Base-by-base conservation (phyloP, 306 rosid species). In the Purshia tridentata region DNA sequence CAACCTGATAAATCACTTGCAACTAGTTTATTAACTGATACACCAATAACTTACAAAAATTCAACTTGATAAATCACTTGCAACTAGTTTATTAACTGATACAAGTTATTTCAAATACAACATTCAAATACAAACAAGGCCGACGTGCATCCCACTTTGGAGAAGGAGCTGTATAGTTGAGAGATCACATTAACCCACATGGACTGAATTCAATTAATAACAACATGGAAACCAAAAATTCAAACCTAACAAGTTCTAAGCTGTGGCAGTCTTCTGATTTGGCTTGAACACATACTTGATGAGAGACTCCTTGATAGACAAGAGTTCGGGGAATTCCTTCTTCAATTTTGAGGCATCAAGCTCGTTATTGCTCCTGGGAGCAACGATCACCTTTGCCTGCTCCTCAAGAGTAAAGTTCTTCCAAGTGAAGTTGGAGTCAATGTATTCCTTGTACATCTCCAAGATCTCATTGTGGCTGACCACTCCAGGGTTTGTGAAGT, bases 391-490 rank as follows among this genome's bases (percentile, higher is more conserved):
- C 84, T 92, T 90, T 4, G 98, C 96, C 81, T 92, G 98, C 79
- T 92, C 98, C 82, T 92, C 98, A 14, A 92, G 83, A 47, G 74
- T 88, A 73, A 90, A 92, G 80, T 92, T 92, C 73, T 84, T 92
- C 91, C 91, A 92, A 0, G 81, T 74, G 76, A 88, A 92, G 71
- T 20, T 81, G 35, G 96, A 92, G 78, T 92, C 89, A 5, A 92
- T 68, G 70, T 85, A 86, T 1, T 92, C 85, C 65, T 40, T 84
- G 66, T 92, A 92, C 98, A 90, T 85, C 69, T 92, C 83, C 63
- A 92, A 77, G 66, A 92, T 88, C 84, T 90, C 96, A 9, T 92
- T 90, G 92, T 92, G 98, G 87, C 96, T 90, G 8, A 92, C 98
- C 65, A 92, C 98, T 37, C 98, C 96, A 1, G 94, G 96, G 82